phyloP scores from a whole-genome alignment of 192 early-diverging fungal genomes.

The Backusella tarrabulga region DNA sequence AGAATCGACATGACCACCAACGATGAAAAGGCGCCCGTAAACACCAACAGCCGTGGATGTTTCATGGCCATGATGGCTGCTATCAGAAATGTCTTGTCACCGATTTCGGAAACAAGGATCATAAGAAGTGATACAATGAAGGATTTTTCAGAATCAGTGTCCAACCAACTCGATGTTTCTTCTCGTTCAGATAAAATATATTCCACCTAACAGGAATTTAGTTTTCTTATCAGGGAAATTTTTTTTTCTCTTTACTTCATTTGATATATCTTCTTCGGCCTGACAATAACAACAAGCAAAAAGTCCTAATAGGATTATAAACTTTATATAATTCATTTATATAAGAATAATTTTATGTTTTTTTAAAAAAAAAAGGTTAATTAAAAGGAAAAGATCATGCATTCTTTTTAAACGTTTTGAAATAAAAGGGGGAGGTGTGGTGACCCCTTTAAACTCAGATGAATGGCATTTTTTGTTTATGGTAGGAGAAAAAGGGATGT shows the following conservation, averaged over 20 bases:
- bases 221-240: background rate
- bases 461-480: background rate
- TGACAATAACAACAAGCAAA: background rate
- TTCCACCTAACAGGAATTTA: background rate
- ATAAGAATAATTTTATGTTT: background rate
- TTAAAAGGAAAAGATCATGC: constrained; percentile 3
- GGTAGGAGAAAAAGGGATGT: background rate
- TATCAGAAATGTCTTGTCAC: constrained; percentile 99
- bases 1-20: constrained; percentile 94
- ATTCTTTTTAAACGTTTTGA: constrained; percentile 1
- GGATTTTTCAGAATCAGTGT: constrained; percentile 28
- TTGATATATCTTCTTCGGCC: background rate
- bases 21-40: constrained; percentile 84
- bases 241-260: background rate
- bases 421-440: background rate
- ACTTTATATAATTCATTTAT: background rate
- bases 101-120: constrained; percentile 96
- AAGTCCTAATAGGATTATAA: background rate
- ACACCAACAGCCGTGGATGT: constrained; percentile 87
- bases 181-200: background rate
- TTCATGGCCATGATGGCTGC: constrained; percentile 99
- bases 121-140: constrained; percentile 73
- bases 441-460: background rate
- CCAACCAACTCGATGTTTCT: background rate
- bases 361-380: background rate